Evolutionary conservation across 2,329 filamentous ascomycete species (phyloP), one percentile per base, ranked within the genome.

Genomic region (Pseudopithomyces chartarum): DNA sequence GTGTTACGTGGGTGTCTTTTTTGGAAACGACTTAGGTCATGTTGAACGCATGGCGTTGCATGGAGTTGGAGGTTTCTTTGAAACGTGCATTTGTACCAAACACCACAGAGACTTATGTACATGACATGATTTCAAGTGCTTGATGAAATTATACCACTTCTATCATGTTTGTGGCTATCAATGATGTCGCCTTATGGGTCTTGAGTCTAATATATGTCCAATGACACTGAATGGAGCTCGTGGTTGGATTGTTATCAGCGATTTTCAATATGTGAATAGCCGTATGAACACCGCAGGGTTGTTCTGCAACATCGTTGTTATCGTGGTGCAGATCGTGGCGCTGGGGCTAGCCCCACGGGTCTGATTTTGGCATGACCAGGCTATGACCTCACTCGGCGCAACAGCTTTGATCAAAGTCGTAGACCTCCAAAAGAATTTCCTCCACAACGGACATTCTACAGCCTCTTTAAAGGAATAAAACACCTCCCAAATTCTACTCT

Each of bases 261-360:
- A n/a, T n/a, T n/a, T n/a, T n/a, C n/a, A n/a, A n/a, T n/a, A n/a
- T n/a, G n/a, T n/a, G n/a, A n/a, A n/a, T n/a, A n/a, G n/a, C n/a
- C n/a, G n/a, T n/a, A n/a, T n/a, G n/a, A n/a, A n/a, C n/a, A n/a
- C n/a, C n/a, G n/a, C n/a, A n/a, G n/a, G n/a, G n/a, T n/a, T n/a
- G n/a, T n/a, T n/a, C n/a, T n/a, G n/a, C n/a, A n/a, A n/a, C n/a
- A n/a, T n/a, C n/a, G n/a, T n/a, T n/a, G n/a, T n/a, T n/a, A n/a
- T n/a, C n/a, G n/a, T n/a, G n/a, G n/a, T n/a, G n/a, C n/a, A 49
- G 13, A 48, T 50, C 23, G 47, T 50, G 36, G 47, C 47, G 47
- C 22, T 39, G 8, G 22, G 22, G 26, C 26, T 47, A 12, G 23
- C n/a, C 19, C 15, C 47, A 22, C 47, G 33, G 47, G 26, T 8